Evolutionary conservation across 108 stramenopile species (phyloP).

Genomic region (Nitzschia putrida): DNA sequence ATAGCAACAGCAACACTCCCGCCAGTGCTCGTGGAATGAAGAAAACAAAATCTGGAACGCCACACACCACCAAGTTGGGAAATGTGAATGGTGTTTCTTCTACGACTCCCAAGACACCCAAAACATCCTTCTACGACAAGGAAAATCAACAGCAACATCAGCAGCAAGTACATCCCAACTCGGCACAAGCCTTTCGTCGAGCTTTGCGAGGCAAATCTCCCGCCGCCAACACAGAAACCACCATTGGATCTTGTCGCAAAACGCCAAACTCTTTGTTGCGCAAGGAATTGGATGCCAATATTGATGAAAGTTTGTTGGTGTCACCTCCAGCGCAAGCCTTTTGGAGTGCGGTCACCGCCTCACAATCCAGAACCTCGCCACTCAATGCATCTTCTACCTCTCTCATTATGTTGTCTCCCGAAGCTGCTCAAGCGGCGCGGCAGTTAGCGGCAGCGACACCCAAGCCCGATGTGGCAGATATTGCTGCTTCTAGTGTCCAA

Average conservation of each 20-base stretch:
- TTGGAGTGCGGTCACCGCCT: conserved; percentile 19
- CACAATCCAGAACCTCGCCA: not conserved
- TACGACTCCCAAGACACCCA: too few species aligned
- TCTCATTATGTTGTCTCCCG: conserved; percentile 34
- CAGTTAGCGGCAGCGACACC: conserved; percentile 18
- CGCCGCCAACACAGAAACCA: not conserved
- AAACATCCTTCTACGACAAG: not conserved
- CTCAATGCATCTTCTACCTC: conserved; percentile 15
- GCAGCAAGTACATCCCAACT: too few species aligned
- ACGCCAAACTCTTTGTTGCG: conserved; percentile 44
- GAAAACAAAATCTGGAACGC: too few species aligned
- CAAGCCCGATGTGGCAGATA: conserved; percentile 24
- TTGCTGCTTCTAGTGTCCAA: conserved; percentile 40
- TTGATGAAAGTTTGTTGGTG: conserved; percentile 41
- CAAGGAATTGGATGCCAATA: conserved; percentile 26
- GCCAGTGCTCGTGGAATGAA: too few species aligned
- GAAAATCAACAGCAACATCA: too few species aligned
- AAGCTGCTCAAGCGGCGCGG: conserved; percentile 28
- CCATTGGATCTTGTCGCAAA: conserved; percentile 30
- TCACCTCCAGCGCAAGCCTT: conserved; percentile 35
- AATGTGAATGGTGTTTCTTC: too few species aligned
- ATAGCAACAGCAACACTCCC: not conserved
- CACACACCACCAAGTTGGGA: too few species aligned
- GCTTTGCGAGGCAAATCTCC: conserved; percentile 24
- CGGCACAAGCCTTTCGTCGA: conserved; percentile 16